Percentiles rank a stretch among this genome's conserved stretches.
phyloP scores from a whole-genome alignment of 2,329 filamentous ascomycete genomes.

The Emydomyces testavorans region DNA sequence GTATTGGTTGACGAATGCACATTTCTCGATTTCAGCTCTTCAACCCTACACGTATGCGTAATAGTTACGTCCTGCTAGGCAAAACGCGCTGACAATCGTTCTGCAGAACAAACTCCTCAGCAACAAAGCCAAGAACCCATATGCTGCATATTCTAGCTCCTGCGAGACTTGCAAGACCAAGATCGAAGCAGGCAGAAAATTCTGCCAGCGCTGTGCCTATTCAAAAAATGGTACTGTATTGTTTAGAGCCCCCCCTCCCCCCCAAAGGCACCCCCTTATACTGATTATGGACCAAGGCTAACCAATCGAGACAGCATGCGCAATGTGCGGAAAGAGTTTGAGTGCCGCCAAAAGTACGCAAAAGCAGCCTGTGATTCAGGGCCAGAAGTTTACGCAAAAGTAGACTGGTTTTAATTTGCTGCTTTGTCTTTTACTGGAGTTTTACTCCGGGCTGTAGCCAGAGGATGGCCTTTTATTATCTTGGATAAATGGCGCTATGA shows the following conservation, averaged over 20 bases:
- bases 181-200: slow-evolving; percentile 49
- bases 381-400: slow-evolving; percentile 53
- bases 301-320: slow-evolving; percentile 39
- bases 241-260: no score
- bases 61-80: no score
- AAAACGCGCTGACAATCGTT: neutral
- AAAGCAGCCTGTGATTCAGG: slow-evolving; percentile 45
- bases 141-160: slow-evolving; percentile 51
- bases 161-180: slow-evolving; percentile 54
- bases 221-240: slow-evolving; percentile 46
- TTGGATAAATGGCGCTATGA: neutral
- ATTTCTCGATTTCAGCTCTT: neutral
- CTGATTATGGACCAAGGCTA: slow-evolving; percentile 3
- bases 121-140: slow-evolving; percentile 54
- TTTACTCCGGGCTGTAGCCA: neutral
- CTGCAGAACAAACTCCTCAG: slow-evolving; percentile 52
- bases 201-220: slow-evolving; percentile 53
- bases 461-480: neutral
- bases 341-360: slow-evolving; percentile 36
- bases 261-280: no score
- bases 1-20: slow-evolving; percentile 12
- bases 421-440: neutral
- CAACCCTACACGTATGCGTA: neutral
- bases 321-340: slow-evolving; percentile 50
- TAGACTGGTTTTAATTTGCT: slow-evolving; percentile 21